Evolutionary conservation across 2,329 filamentous ascomycete genomes (phyloP).

Genomic region (Fusarium stilboides): DNA sequence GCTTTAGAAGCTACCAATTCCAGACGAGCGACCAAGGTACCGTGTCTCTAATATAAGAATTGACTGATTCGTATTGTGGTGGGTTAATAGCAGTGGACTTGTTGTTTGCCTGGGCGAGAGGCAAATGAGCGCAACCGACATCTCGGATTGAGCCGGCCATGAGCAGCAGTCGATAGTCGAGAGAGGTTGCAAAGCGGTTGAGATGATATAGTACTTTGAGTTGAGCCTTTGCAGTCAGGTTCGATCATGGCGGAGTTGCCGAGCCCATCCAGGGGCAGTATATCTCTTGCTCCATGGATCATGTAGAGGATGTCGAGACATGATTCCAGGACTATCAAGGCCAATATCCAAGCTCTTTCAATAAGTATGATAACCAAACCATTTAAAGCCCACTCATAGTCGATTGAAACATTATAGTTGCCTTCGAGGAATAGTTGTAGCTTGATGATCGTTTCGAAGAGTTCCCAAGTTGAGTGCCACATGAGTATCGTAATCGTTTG

Average conservation of each 20-base stretch:
- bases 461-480: constrained; percentile 6
- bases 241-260: background rate
- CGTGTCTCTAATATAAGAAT: too few relatives aligned
- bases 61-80: too few relatives aligned
- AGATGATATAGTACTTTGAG: background rate
- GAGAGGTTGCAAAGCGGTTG: background rate
- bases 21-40: too few relatives aligned
- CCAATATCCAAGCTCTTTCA: constrained; percentile 29
- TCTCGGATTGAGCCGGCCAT: too few relatives aligned
- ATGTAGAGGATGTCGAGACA: background rate
- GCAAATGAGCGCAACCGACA: too few relatives aligned
- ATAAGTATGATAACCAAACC: background rate
- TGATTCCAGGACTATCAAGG: constrained; percentile 8
- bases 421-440: background rate
- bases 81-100: too few relatives aligned
- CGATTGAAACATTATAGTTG: background rate
- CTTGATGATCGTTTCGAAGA: constrained; percentile 2
- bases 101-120: too few relatives aligned
- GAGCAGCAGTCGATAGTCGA: background rate
- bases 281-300: constrained; percentile 32
- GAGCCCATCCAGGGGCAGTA: background rate
- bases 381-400: background rate
- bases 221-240: too few relatives aligned
- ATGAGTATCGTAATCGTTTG: background rate
- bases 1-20: too few relatives aligned